These are phyloP conservation scores for Saksenaea vasiformis DNA, from an alignment of 371 early-diverging fungal species.

Conservation along the genomic window DNA sequence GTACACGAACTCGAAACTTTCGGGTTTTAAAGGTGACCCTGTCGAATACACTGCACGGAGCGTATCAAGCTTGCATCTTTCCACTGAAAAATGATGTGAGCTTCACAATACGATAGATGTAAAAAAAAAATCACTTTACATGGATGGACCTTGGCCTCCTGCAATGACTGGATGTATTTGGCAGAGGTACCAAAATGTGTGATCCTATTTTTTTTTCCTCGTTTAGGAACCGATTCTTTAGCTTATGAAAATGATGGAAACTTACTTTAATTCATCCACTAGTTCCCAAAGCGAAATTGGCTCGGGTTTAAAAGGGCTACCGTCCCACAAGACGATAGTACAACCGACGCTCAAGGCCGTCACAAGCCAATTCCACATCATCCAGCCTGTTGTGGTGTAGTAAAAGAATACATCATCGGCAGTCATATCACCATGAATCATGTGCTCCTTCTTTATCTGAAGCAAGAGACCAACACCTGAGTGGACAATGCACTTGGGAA, in stretches of 20 bases:
- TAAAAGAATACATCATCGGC: slow-evolving; percentile 85
- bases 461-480: slow-evolving; percentile 90
- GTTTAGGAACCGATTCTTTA: neutral
- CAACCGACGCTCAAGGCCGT: slow-evolving; percentile 77
- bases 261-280: slow-evolving; percentile 67
- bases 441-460: slow-evolving; percentile 94
- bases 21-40: slow-evolving; percentile 92
- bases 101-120: neutral
- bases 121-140: slow-evolving; percentile 30
- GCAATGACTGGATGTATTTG: slow-evolving; percentile 91
- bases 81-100: slow-evolving; percentile 14
- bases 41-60: slow-evolving; percentile 91
- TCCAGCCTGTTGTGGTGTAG: slow-evolving; percentile 97
- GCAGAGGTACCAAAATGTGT: slow-evolving; percentile 95
- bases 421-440: slow-evolving; percentile 80
- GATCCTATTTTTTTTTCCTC: slow-evolving; percentile 41
- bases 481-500: slow-evolving; percentile 99
- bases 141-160: slow-evolving; percentile 75
- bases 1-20: slow-evolving; percentile 91
- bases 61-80: slow-evolving; percentile 52
- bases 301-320: slow-evolving; percentile 91
- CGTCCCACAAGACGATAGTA: slow-evolving; percentile 91
- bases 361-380: slow-evolving; percentile 99
- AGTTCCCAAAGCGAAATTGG: slow-evolving; percentile 80
- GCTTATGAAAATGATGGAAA: neutral